Evolutionary conservation across 2,329 filamentous ascomycete species (phyloP).

Genomic region (Cladophialophora immunda): DNA sequence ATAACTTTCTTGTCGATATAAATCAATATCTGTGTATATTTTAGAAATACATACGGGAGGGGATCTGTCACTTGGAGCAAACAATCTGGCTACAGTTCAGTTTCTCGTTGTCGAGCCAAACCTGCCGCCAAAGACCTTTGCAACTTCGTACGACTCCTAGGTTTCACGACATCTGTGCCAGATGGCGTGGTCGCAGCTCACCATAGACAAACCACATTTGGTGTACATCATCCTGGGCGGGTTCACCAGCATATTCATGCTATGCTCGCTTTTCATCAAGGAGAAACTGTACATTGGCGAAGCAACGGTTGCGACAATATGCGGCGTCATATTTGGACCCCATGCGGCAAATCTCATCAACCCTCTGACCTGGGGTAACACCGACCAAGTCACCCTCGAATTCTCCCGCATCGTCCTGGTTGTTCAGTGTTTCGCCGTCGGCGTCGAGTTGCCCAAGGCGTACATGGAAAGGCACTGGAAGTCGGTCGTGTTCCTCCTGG

Average conservation of each 20-base stretch:
- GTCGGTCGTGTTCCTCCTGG: constrained; percentile 84
- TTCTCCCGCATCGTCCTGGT: constrained; percentile 76
- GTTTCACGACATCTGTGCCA: constrained; percentile 27
- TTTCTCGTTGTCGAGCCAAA: background rate
- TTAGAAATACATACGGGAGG: constrained; percentile 21
- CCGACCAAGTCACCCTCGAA: constrained; percentile 73
- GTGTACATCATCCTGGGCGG: constrained; percentile 98
- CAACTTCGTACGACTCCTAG: constrained; percentile 6
- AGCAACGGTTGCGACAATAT: constrained; percentile 84
- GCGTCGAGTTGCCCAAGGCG: constrained; percentile 72
- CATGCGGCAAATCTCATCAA: constrained; percentile 72
- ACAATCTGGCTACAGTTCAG: constrained; percentile 17
- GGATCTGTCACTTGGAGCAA: constrained; percentile 35
- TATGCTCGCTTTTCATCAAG: constrained; percentile 97
- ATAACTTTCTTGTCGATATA: constrained; percentile 20
- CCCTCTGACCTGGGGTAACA: constrained; percentile 69
- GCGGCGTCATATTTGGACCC: constrained; percentile 75
- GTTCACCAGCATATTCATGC: constrained; percentile 98
- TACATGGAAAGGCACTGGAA: constrained; percentile 99
- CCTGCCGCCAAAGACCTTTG: background rate
- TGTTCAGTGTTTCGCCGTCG: constrained; percentile 77
- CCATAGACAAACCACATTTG: constrained; percentile 92
- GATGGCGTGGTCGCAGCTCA: constrained; percentile 62
- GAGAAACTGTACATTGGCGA: constrained; percentile 98
- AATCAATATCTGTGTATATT: constrained; percentile 4